phyloP scores from a whole-genome alignment of 2,329 filamentous ascomycete genomes.

The Zasmidium angulare region DNA sequence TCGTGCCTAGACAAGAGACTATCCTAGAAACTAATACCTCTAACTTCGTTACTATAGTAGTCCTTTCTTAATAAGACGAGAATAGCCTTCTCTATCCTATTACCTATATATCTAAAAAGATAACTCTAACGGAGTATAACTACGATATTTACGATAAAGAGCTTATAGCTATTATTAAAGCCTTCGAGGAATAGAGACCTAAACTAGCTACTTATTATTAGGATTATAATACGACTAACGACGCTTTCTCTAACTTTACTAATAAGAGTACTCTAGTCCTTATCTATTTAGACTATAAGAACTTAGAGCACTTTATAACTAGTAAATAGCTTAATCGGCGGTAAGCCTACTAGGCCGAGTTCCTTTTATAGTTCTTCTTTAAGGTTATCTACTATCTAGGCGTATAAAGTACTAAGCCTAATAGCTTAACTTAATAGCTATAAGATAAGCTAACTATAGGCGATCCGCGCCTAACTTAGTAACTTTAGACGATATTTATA shows the following conservation, averaged over 20 bases:
- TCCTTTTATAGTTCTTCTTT: conserved; percentile 13
- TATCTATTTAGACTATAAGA: too few relatives aligned
- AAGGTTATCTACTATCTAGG: too few relatives aligned
- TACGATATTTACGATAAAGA: too few relatives aligned
- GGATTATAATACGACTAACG: conserved; percentile 11
- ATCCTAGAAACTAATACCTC: too few relatives aligned
- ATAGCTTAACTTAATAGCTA: neutral
- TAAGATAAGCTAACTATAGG: neutral
- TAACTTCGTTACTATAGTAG: neutral
- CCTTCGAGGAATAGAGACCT: too few relatives aligned
- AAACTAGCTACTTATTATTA: conserved; percentile 36
- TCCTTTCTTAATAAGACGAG: neutral
- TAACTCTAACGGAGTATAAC: too few relatives aligned
- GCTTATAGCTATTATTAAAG: too few relatives aligned
- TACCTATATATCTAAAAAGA: conserved; percentile 28
- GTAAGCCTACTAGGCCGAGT: conserved; percentile 28
- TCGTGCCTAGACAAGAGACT: neutral
- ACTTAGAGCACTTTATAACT: too few relatives aligned
- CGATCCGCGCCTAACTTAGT: neutral
- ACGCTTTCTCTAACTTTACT: conserved; percentile 14
- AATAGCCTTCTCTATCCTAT: conserved; percentile 11
- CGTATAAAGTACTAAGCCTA: conserved; percentile 11
- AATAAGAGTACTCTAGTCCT: neutral
- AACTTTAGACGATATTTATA: neutral
- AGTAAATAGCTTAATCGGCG: conserved; percentile 30